phyloP scores from a whole-genome alignment of 2,329 filamentous ascomycete genomes.

The Ophiocordyceps sinensis region DNA sequence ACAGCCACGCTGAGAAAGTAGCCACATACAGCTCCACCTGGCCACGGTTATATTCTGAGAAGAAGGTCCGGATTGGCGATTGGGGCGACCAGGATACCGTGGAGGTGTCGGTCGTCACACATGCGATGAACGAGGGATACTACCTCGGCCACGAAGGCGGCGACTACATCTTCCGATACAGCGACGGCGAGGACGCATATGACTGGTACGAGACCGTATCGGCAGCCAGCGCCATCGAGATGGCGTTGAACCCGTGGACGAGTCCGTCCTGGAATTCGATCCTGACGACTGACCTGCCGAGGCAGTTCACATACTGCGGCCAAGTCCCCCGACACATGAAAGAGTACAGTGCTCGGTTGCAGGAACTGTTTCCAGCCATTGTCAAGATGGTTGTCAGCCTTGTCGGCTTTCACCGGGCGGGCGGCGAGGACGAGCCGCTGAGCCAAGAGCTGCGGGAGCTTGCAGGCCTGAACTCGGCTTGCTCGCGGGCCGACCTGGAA shows the following conservation, averaged over 20 bases:
- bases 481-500: not conserved
- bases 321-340: slow-evolving; percentile 8
- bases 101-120: not conserved
- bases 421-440: not conserved
- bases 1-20: too few species aligned
- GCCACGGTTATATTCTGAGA: not conserved
- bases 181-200: not conserved
- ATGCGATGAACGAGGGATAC: slow-evolving; percentile 3
- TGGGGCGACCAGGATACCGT: not conserved
- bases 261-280: not conserved
- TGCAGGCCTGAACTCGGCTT: slow-evolving; percentile 1
- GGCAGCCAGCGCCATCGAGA: not conserved
- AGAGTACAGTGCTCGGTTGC: slow-evolving; percentile 8
- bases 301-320: slow-evolving; percentile 8
- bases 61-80: slow-evolving; percentile 1
- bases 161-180: slow-evolving; percentile 14
- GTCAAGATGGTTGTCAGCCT: slow-evolving; percentile 6
- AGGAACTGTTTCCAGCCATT: slow-evolving; percentile 3
- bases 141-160: slow-evolving; percentile 12
- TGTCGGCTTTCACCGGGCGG: slow-evolving; percentile 3
- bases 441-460: slow-evolving; percentile 4
- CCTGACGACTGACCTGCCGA: not conserved
- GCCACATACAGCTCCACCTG: too few species aligned
- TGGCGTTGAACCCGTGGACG: not conserved
- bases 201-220: not conserved